Conservation (phyloP, 2,329 filamentous ascomycete species). For the Cladophialophora bantiana region DNA sequence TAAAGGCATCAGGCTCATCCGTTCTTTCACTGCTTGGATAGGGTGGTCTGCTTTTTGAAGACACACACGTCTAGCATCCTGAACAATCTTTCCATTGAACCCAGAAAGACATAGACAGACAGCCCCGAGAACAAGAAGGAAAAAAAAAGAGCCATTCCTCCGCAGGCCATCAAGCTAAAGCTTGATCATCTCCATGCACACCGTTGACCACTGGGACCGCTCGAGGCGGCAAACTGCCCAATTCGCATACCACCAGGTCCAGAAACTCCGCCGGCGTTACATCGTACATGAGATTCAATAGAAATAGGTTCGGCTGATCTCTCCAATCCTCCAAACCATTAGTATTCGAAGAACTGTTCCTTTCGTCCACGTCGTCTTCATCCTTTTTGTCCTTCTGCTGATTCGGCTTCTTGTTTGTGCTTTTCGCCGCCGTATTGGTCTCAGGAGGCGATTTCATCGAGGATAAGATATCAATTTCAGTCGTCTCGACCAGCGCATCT, state of each 20-base stretch:
- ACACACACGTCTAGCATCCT: neutral
- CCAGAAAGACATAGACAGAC: neutral
- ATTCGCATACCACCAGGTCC: conserved; percentile 87
- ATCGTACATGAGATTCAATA: conserved; percentile 84
- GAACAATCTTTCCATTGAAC: neutral
- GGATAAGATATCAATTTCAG: conserved; percentile 32
- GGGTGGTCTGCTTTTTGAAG: neutral
- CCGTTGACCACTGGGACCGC: conserved; percentile 73
- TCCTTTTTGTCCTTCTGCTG: conserved; percentile 44
- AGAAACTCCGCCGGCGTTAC: conserved; percentile 88
- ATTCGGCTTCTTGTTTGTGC: conserved; percentile 31
- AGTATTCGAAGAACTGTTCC: conserved; percentile 37
- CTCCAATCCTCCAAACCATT: conserved; percentile 60
- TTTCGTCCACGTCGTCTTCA: conserved; percentile 36
- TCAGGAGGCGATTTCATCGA: conserved; percentile 37
- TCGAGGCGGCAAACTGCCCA: conserved; percentile 83
- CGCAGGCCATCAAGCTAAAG: conserved; percentile 27
- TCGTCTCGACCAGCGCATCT: conserved; percentile 63
- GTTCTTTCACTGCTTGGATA: neutral
- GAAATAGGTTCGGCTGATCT: conserved; percentile 66
- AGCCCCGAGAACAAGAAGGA: neutral
- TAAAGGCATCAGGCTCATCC: neutral
- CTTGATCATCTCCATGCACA: conserved; percentile 39
- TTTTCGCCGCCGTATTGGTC: conserved; percentile 20
- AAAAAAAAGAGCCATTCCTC: conserved; percentile 1